These are phyloP conservation scores for Erodium maritimum DNA, from an alignment of 345 rosid genomes.

Conservation along the genomic window DNA sequence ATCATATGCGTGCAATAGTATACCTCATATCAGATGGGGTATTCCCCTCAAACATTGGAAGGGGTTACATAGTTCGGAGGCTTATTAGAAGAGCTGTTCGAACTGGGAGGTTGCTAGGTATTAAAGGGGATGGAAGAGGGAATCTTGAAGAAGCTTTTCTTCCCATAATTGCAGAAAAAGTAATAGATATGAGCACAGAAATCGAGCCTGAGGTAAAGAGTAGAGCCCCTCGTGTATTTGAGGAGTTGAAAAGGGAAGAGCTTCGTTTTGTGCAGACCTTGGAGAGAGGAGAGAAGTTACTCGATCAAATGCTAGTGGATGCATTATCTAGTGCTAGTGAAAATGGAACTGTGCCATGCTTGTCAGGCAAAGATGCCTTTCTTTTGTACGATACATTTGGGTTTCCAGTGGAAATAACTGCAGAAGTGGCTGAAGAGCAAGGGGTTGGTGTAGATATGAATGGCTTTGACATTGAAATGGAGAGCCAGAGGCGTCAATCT, in stretches of 20 bases:
- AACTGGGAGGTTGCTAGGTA: slow-evolving; percentile 68
- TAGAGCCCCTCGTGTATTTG: slow-evolving; percentile 47
- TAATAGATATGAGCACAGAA: slow-evolving; percentile 58
- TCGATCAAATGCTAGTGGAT: slow-evolving; percentile 54
- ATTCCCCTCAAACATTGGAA: slow-evolving; percentile 77
- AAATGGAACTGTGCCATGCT: slow-evolving; percentile 32
- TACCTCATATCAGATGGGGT: slow-evolving; percentile 93
- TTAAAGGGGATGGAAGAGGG: slow-evolving; percentile 47
- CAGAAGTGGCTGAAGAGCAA: slow-evolving; percentile 69
- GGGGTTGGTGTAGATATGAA: slow-evolving; percentile 55
- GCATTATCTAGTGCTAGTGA: slow-evolving; percentile 34
- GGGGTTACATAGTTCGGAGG: slow-evolving; percentile 91
- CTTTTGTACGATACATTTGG: slow-evolving; percentile 76
- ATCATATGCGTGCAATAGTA: slow-evolving; percentile 81
- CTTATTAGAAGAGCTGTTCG: slow-evolving; percentile 90
- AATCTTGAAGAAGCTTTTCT: slow-evolving; percentile 56
- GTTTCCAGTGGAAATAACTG: slow-evolving; percentile 84
- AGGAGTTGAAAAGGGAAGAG: slow-evolving; percentile 80
- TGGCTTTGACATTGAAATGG: slow-evolving; percentile 75
- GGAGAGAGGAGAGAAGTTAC: slow-evolving; percentile 85
- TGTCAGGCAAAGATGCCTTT: slow-evolving; percentile 81
- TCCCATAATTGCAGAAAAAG: slow-evolving; percentile 66
- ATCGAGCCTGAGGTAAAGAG: slow-evolving; percentile 58
- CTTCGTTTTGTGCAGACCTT: slow-evolving; percentile 77
- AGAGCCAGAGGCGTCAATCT: slow-evolving; percentile 75